phyloP scores from a whole-genome alignment of 345 rosid species.

The Eucalyptus dawsonii region DNA sequence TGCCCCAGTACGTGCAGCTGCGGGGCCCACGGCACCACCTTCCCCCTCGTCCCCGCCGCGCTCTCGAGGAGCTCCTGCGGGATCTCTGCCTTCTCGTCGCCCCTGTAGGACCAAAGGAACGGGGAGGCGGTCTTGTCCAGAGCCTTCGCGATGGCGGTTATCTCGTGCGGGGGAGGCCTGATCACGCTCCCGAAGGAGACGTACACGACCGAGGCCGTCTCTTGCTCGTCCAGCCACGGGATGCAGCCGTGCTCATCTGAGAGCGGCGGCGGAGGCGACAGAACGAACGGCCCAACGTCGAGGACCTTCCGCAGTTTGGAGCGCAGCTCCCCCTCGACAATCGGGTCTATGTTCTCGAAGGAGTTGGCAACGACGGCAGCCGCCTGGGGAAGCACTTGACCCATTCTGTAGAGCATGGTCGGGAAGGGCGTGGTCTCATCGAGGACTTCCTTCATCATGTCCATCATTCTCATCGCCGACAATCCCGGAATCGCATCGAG shows the following conservation, averaged over 20 bases:
- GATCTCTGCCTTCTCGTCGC: background rate
- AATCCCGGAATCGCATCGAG: constrained; percentile 28
- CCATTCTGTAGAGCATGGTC: constrained; percentile 21
- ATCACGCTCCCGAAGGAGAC: constrained; percentile 53
- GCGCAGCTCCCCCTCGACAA: constrained; percentile 1
- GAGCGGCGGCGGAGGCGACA: background rate
- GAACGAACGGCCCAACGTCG: constrained; percentile 24
- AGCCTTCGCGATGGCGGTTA: constrained; percentile 33
- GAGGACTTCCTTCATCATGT: constrained; percentile 17
- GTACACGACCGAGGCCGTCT: constrained; percentile 32
- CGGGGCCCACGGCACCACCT: constrained; percentile 53
- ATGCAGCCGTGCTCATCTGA: constrained; percentile 31
- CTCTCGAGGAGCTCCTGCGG: constrained; percentile 21
- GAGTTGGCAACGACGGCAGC: constrained; percentile 21
- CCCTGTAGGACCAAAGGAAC: constrained; percentile 61
- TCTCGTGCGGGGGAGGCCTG: constrained; percentile 27
- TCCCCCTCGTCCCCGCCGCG: constrained; percentile 8
- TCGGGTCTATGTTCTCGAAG: constrained; percentile 23
- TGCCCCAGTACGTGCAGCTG: constrained; percentile 34
- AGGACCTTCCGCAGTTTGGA: constrained; percentile 19
- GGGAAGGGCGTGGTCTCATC: background rate
- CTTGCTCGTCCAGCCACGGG: constrained; percentile 32
- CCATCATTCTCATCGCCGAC: constrained; percentile 5
- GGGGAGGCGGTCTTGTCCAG: constrained; percentile 17
- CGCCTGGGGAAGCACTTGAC: constrained; percentile 18